A percentile compares a stretch with the other conserved stretches of the same genome.
These are phyloP conservation scores for Cinnamomum chago DNA, from an alignment of 164 flowering plant species.

Conservation along the genomic window DNA sequence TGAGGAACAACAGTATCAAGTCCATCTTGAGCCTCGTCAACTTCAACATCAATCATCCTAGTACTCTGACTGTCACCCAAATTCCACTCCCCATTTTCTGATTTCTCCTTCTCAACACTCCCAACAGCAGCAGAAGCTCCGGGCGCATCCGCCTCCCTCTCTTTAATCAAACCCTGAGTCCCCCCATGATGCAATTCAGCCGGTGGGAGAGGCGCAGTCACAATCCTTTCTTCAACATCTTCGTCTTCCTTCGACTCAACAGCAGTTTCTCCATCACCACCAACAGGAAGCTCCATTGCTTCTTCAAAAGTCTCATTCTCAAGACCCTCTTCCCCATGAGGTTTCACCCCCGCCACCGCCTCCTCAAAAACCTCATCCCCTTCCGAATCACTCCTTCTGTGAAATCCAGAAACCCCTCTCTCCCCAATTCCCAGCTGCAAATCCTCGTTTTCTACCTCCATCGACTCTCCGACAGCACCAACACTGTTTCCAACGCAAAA, in stretches of 20 bases:
- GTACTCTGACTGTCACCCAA: neutral
- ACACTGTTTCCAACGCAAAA: neutral
- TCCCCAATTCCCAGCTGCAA: conserved; percentile 24
- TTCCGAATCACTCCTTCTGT: conserved; percentile 32
- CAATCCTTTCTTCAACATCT: conserved; percentile 7
- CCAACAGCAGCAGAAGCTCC: neutral
- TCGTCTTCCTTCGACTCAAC: neutral
- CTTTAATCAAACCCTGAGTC: conserved; percentile 2
- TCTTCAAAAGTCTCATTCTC: conserved; percentile 45
- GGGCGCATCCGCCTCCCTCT: neutral
- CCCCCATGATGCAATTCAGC: conserved; percentile 10
- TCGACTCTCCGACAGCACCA: conserved; percentile 18
- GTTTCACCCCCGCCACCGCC: conserved; percentile 27
- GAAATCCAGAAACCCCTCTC: conserved; percentile 19
- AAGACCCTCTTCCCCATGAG: conserved; percentile 12
- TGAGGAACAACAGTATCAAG: too few relatives aligned
- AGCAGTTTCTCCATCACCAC: neutral
- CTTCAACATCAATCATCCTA: too few relatives aligned
- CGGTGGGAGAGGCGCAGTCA: conserved; percentile 11
- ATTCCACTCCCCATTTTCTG: neutral
- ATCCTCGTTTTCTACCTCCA: conserved; percentile 22
- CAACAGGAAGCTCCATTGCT: conserved; percentile 29
- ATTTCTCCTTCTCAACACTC: neutral
- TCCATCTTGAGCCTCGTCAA: too few relatives aligned
- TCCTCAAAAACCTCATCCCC: conserved; percentile 56